These are phyloP conservation scores for Cylindrotheca fusiformis DNA, from an alignment of 108 stramenopile genomes.

Conservation along the genomic window DNA sequence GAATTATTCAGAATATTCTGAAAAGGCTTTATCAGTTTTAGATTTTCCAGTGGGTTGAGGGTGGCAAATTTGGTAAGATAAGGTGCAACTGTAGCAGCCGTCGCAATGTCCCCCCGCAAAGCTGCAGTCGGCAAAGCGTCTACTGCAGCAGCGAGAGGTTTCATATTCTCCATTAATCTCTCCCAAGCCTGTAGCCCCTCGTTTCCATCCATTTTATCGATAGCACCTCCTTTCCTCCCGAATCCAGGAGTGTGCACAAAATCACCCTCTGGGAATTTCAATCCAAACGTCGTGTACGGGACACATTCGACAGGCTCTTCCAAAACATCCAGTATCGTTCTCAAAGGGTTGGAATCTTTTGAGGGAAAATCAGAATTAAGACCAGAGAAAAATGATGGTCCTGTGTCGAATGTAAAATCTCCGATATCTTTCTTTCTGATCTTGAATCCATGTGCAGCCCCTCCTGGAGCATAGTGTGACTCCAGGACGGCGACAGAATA, in stretches of 20 bases:
- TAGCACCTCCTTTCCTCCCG: conserved; percentile 32
- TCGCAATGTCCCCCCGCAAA: conserved; percentile 53
- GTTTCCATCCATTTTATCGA: conserved; percentile 40
- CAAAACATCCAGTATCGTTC: conserved; percentile 62
- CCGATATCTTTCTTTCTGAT: conserved; percentile 33
- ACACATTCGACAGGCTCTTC: conserved; percentile 59
- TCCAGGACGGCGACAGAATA: conserved; percentile 77
- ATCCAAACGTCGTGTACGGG: conserved; percentile 60
- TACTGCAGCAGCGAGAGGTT: conserved; percentile 60
- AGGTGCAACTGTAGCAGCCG: conserved; percentile 49
- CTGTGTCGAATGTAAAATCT: conserved; percentile 83
- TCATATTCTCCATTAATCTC: conserved; percentile 54
- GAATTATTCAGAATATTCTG: conserved; percentile 45
- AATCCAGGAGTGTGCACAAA: conserved; percentile 59
- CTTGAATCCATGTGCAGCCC: conserved; percentile 79
- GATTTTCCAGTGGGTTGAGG: conserved; percentile 69
- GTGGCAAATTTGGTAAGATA: conserved; percentile 66
- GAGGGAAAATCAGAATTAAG: conserved; percentile 57
- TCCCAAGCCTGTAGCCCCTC: conserved; percentile 43
- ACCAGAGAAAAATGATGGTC: conserved; percentile 86
- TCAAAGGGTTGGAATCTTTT: conserved; percentile 61
- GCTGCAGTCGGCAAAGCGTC: conserved; percentile 74
- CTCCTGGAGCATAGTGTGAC: conserved; percentile 78
- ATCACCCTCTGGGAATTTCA: conserved; percentile 67
- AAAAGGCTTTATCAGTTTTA: conserved; percentile 70